Evolutionary conservation across 768 basidiomycete genomes (phyloP).

Genomic region (Mycena albidolilacea): DNA sequence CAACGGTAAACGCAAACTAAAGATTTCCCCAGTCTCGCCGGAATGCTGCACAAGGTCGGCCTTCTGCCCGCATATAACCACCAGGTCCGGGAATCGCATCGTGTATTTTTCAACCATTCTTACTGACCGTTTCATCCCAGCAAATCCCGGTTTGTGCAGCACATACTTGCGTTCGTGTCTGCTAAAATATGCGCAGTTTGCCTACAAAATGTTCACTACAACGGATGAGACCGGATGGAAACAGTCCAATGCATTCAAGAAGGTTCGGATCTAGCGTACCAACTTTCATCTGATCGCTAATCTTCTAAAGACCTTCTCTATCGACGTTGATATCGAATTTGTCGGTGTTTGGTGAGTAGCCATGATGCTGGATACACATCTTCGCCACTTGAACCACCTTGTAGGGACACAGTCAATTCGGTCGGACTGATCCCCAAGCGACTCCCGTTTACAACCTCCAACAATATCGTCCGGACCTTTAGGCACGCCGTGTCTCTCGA

Average conservation of each 20-base stretch:
- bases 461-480: slow-evolving; percentile 69
- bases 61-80: slow-evolving; percentile 61
- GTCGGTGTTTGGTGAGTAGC: slow-evolving; percentile 67
- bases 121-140: slow-evolving; percentile 39
- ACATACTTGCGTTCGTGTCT: slow-evolving; percentile 23
- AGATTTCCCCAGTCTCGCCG: slow-evolving; percentile 54
- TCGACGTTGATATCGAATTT: slow-evolving; percentile 69
- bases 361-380: background rate
- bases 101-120: too few species aligned
- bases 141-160: slow-evolving; percentile 71
- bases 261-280: slow-evolving; percentile 1
- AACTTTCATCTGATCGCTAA: background rate
- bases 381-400: slow-evolving; percentile 44
- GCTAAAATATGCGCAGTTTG: slow-evolving; percentile 61
- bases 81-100: slow-evolving; percentile 45
- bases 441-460: slow-evolving; percentile 72
- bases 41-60: slow-evolving; percentile 69
- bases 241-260: slow-evolving; percentile 65
- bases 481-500: slow-evolving; percentile 77
- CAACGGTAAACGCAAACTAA: too few species aligned
- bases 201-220: slow-evolving; percentile 71
- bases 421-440: slow-evolving; percentile 69
- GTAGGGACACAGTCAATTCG: slow-evolving; percentile 78
- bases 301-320: slow-evolving; percentile 59
- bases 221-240: slow-evolving; percentile 64